phyloP scores from a whole-genome alignment of 208 protist species.

The Leishmania guyanensis region DNA sequence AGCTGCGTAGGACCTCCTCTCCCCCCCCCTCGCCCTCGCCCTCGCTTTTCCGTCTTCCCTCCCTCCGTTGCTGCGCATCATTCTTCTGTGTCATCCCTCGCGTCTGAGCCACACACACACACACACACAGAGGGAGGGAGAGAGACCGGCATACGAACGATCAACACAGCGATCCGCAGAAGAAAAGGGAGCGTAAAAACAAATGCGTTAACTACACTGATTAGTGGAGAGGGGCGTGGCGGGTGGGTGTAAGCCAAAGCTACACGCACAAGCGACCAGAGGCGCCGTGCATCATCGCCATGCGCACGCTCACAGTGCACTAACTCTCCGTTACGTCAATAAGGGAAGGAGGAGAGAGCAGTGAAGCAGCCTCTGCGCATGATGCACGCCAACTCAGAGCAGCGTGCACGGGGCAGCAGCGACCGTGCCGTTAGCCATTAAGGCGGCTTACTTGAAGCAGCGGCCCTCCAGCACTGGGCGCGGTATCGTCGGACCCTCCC shows the following conservation, averaged over 20 bases:
- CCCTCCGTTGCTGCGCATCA: too few species aligned
- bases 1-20: too few species aligned
- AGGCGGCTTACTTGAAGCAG: slow-evolving; percentile 65
- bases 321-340: neutral
- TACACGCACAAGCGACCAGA: too few species aligned
- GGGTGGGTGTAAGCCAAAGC: neutral
- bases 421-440: too few species aligned
- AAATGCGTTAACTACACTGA: too few species aligned
- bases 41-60: too few species aligned
- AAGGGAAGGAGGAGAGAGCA: neutral
- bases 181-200: too few species aligned
- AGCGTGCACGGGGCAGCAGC: neutral
- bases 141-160: too few species aligned
- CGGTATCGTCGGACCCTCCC: slow-evolving; percentile 80
- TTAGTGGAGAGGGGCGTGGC: neutral
- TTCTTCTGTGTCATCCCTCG: too few species aligned
- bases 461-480: slow-evolving; percentile 76
- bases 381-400: neutral
- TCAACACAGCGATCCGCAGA: neutral
- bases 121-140: neutral
- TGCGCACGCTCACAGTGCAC: neutral
- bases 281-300: too few species aligned
- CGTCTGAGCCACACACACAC: neutral
- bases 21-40: too few species aligned
- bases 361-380: neutral